Conservation (phyloP, 495 filamentous ascomycete species). For the Delitschia confertaspora region DNA sequence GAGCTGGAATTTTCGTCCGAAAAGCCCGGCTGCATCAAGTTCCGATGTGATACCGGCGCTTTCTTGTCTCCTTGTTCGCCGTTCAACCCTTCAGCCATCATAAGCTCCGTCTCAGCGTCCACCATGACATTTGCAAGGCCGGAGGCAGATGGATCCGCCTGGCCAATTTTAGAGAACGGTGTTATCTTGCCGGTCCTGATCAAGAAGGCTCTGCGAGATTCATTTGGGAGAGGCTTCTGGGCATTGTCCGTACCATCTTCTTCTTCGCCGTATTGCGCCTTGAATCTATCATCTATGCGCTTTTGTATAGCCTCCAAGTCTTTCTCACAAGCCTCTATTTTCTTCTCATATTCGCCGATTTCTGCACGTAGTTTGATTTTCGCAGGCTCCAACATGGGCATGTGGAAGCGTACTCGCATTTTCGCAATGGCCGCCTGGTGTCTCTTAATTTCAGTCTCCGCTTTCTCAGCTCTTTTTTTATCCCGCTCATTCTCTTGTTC, state of each 20-base stretch:
- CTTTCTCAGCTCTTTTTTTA: constrained; percentile 74
- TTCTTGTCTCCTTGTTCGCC: background rate
- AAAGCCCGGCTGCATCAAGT: constrained; percentile 75
- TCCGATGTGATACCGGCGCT: constrained; percentile 58
- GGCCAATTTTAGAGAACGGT: constrained; percentile 66
- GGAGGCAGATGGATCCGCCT: constrained; percentile 46
- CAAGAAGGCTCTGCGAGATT: constrained; percentile 78
- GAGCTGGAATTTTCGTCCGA: constrained; percentile 40
- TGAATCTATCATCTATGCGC: constrained; percentile 66
- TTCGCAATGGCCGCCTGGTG: constrained; percentile 42
- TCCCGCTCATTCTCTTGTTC: constrained; percentile 85
- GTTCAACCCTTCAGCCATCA: constrained; percentile 8
- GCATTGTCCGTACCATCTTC: constrained; percentile 36
- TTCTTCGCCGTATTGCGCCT: constrained; percentile 40
- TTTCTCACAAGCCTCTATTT: constrained; percentile 50
- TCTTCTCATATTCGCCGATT: constrained; percentile 51
- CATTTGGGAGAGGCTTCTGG: constrained; percentile 57
- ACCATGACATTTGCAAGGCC: constrained; percentile 63
- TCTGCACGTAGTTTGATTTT: constrained; percentile 50
- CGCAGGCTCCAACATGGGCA: constrained; percentile 41
- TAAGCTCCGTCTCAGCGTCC: constrained; percentile 55
- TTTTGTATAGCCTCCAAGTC: constrained; percentile 70
- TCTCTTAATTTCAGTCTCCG: constrained; percentile 45
- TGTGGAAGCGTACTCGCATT: constrained; percentile 43
- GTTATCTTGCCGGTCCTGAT: constrained; percentile 97